phyloP scores from a whole-genome alignment of 768 basidiomycete genomes.

The Lactarius hengduanensis region DNA sequence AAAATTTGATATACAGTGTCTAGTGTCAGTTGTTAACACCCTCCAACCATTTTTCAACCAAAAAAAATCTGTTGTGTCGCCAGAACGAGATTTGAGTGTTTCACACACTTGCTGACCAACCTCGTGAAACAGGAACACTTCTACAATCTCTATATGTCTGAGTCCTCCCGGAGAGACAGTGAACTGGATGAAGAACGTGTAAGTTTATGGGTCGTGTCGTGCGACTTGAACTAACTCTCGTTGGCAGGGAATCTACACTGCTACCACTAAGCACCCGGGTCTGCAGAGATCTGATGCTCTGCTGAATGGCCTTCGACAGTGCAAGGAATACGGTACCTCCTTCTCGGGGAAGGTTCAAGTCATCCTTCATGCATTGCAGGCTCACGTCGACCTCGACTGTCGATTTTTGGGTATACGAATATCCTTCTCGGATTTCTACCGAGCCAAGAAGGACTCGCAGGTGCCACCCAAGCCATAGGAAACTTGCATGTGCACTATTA shows the following conservation, averaged over 20 bases:
- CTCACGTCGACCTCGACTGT: constrained; percentile 87
- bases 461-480: constrained; percentile 31
- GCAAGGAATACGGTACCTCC: constrained; percentile 64
- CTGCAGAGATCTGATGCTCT: constrained; percentile 44
- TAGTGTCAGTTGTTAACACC: too few species aligned
- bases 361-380: constrained; percentile 72
- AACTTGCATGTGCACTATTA: constrained; percentile 2
- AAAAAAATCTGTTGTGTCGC: too few species aligned
- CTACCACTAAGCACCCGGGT: constrained; percentile 38
- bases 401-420: constrained; percentile 85
- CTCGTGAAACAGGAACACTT: constrained; percentile 70
- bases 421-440: constrained; percentile 80
- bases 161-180: constrained; percentile 78
- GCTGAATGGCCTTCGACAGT: constrained; percentile 56
- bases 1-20: too few species aligned
- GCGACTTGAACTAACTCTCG: constrained; percentile 11
- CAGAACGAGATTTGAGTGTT: too few species aligned
- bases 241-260: constrained; percentile 62
- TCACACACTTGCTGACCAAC: neutral
- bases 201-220: constrained; percentile 33
- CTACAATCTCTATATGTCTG: constrained; percentile 83
- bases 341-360: constrained; percentile 78
- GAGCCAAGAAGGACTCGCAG: constrained; percentile 54
- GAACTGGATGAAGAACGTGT: constrained; percentile 67
- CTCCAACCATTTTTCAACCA: too few species aligned